Percentiles rank a stretch among this genome's conserved stretches.
Evolutionary conservation across 768 basidiomycete genomes (phyloP).

Genomic region (Pleurotus eryngii): DNA sequence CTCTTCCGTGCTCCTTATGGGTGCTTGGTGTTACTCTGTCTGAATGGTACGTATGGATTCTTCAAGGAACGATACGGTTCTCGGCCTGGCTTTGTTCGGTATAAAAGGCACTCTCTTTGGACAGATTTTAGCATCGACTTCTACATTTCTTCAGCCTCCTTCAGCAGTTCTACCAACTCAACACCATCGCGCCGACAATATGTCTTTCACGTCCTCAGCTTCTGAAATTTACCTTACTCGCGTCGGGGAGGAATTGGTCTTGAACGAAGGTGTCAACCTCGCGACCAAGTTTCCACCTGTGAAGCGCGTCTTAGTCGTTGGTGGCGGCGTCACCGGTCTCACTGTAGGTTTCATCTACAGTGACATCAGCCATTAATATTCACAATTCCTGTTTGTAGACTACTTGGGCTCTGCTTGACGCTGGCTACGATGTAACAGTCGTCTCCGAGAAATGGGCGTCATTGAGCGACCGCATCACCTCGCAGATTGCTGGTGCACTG

Average conservation of each 20-base stretch:
- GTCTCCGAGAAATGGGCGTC: conserved; percentile 23
- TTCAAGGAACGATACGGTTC: neutral
- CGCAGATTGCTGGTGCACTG: conserved; percentile 26
- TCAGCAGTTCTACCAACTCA: neutral
- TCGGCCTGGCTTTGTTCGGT: neutral
- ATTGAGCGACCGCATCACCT: conserved; percentile 17
- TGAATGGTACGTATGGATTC: neutral
- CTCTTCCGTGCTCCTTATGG: neutral
- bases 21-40: neutral
- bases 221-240: conserved; percentile 3
- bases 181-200: neutral
- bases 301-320: conserved; percentile 10
- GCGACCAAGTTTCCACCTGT: neutral
- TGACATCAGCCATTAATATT: neutral
- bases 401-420: conserved; percentile 31
- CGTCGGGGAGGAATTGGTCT: neutral
- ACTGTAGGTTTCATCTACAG: conserved; percentile 1
- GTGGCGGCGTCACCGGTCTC: conserved; percentile 13
- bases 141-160: neutral
- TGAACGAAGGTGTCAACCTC: conserved; percentile 7
- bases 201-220: neutral
- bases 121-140: neutral
- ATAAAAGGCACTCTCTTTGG: neutral
- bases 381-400: conserved; percentile 10
- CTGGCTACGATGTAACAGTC: conserved; percentile 32